These are phyloP conservation scores for Afroboletus lepidellus DNA, from an alignment of 1,284 basidiomycete species.

Conservation along the genomic window DNA sequence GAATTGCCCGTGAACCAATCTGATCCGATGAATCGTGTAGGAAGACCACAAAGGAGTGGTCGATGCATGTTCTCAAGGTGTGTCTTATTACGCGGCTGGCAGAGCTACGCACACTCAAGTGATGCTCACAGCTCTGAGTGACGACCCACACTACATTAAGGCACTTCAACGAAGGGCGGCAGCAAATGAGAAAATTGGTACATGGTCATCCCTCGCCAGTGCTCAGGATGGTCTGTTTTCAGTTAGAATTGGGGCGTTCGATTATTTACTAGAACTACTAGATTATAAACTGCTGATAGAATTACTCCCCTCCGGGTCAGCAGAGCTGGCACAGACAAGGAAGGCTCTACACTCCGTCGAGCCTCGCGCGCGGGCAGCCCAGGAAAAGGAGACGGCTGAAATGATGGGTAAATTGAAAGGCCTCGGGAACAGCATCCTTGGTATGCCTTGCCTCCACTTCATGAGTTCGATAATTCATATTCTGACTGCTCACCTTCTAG, in stretches of 20 bases:
- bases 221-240: slow-evolving; percentile 75
- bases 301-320: slow-evolving; percentile 57
- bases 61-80: slow-evolving; percentile 74
- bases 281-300: slow-evolving; percentile 75
- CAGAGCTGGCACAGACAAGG: slow-evolving; percentile 49
- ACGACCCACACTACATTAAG: slow-evolving; percentile 85
- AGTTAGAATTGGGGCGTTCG: not conserved
- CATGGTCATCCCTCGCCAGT: slow-evolving; percentile 80
- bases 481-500: slow-evolving; percentile 36
- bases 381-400: slow-evolving; percentile 87
- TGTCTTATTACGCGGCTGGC: slow-evolving; percentile 4
- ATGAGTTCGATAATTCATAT: not conserved
- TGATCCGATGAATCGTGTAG: slow-evolving; percentile 38
- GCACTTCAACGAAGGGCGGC: slow-evolving; percentile 84
- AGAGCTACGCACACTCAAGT: slow-evolving; percentile 3
- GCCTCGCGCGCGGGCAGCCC: slow-evolving; percentile 68
- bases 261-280: slow-evolving; percentile 35
- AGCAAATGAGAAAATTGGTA: slow-evolving; percentile 77
- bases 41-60: slow-evolving; percentile 74
- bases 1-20: not conserved
- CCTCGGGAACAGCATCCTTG: slow-evolving; percentile 88
- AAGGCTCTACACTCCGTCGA: slow-evolving; percentile 56
- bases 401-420: slow-evolving; percentile 94
- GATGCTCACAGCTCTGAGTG: slow-evolving; percentile 63
- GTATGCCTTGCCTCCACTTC: slow-evolving; percentile 46